Base-by-base conservation (phyloP, 1,284 basidiomycete species). In the Cystobasidium sp. region DNA sequence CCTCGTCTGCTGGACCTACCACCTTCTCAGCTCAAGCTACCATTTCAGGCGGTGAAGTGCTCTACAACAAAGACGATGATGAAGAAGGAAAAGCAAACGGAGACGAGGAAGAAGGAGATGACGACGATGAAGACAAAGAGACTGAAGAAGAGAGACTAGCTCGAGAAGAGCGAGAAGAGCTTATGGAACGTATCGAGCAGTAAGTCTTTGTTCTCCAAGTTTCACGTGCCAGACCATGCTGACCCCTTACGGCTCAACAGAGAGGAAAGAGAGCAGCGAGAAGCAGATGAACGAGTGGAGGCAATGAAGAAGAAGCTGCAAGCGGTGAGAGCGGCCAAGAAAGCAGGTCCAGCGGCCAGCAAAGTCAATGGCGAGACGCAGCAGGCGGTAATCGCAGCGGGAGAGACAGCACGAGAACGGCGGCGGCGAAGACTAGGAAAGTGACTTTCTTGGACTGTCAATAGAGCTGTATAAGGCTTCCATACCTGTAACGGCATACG, bases 141-240 rank as follows among this genome's bases (percentile, higher is more conserved):
- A 39, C 74, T 18, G 74, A 75, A 58, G 74, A 62, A 31, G 74
- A 75, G 22, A 55, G 67, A 12, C 18, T 68, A 20, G 67, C 69
- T 6, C 44, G 74, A 22, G 74, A 75, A 37, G 74, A 75, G 37
- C 53, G 74, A 7, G 74, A 75, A 52, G 74, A 75, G 59, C 68
- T 75, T 16, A 75, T 75, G 74, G 66, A 68, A 46, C 66, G 74
- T 20, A 75, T 75, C 16, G 74, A 75, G 41, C 59, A 31, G 74
- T 75, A 39, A 56, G 74, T n/a, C n/a, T n/a, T n/a, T n/a, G n/a
- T n/a, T n/a, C n/a, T n/a, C n/a, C n/a, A n/a, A n/a, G n/a, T n/a
- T n/a, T n/a, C n/a, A n/a, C n/a, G n/a, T n/a, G n/a, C n/a, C n/a
- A n/a, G n/a, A n/a, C n/a, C n/a, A n/a, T n/a, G n/a, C n/a, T n/a